Base-by-base conservation (phyloP, 1,284 basidiomycete genomes). In the Ustilago nuda region DNA sequence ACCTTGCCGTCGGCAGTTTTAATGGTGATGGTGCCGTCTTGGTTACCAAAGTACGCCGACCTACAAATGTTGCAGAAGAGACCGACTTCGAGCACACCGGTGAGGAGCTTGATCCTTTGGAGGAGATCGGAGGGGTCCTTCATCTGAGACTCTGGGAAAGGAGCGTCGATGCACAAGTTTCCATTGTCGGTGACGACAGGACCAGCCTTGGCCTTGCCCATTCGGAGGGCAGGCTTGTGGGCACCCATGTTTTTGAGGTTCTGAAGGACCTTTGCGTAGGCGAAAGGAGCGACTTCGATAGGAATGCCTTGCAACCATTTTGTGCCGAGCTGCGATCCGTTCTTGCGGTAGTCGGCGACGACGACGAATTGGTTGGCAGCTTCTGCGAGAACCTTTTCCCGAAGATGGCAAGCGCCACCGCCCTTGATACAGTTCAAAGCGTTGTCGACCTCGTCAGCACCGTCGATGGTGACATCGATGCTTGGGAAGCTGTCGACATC, bases 51-150 rank as follows among this genome's bases (percentile, higher is more conserved):
- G 89, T 98, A 99, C 11, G 95, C 95, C 0, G 94, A 94, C 86
- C 92, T 91, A n/a, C 93, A 94, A 89, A 98, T 92, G 61, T 80
- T 73, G 84, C 93, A 95, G 89, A 99, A 99, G 27, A 99, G 87
- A 0, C 97, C 97, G 37, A 98, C 97, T 87, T 99, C 96, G 36
- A 98, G 92, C 12, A 99, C 94, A 65, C 97, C 96, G 1, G 96
- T 98, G 23, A 82, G 46, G 30, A 68, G 67, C 74, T 86, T 85
- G 76, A 85, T 82, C 55, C 76, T 67, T 39, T 51, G 63, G 32
- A 80, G 53, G n/a, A 85, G 66, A 36, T 73, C 74, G n/a, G 65
- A 59, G 4, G 83, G 80, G 30, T 83, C 76, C 46, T 72, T 71
- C 83, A 84, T 82, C 45, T 74, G 55, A 19, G 80, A 58, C 37